Evolutionary conservation across 73 alveolate species (phyloP).

Genomic region (Urostyla sp.): DNA sequence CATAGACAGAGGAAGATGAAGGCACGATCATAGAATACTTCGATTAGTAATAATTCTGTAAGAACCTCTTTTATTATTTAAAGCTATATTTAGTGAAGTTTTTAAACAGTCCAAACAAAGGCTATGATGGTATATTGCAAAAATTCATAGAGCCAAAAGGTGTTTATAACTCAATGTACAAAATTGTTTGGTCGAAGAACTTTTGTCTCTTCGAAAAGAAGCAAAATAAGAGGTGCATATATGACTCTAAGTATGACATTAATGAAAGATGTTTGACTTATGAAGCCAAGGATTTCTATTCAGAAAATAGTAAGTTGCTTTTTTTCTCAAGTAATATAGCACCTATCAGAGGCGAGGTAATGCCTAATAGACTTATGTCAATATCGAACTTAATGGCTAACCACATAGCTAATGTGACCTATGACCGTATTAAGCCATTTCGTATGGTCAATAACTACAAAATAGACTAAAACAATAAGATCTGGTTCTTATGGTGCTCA

Average conservation of each 20-base stretch:
- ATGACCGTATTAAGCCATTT: slow-evolving; percentile 77
- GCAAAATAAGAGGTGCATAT: slow-evolving; percentile 74
- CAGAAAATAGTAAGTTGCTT: slow-evolving; percentile 49
- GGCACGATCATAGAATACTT: slow-evolving; percentile 60
- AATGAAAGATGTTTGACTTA: slow-evolving; percentile 92
- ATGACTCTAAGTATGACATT: slow-evolving; percentile 82
- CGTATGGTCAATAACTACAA: slow-evolving; percentile 89
- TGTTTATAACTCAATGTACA: slow-evolving; percentile 67
- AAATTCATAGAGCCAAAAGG: slow-evolving; percentile 90
- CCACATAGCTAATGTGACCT: slow-evolving; percentile 88
- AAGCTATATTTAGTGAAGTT: slow-evolving; percentile 71
- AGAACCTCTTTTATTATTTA: not conserved
- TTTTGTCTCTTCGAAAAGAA: slow-evolving; percentile 90
- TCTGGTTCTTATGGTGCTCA: slow-evolving; percentile 89
- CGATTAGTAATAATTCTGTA: slow-evolving; percentile 41
- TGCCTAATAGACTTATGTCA: slow-evolving; percentile 79
- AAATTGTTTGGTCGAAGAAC: slow-evolving; percentile 95
- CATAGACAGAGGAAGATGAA: not conserved
- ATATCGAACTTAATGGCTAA: slow-evolving; percentile 82
- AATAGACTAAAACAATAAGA: slow-evolving; percentile 78
- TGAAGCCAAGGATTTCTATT: slow-evolving; percentile 94
- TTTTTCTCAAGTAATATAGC: not conserved
- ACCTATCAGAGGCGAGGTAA: slow-evolving; percentile 80
- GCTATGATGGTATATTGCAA: slow-evolving; percentile 87
- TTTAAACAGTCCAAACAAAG: slow-evolving; percentile 70